These are phyloP conservation scores for Canavalia ensiformis DNA, from an alignment of 306 rosid genomes.

Conservation along the genomic window DNA sequence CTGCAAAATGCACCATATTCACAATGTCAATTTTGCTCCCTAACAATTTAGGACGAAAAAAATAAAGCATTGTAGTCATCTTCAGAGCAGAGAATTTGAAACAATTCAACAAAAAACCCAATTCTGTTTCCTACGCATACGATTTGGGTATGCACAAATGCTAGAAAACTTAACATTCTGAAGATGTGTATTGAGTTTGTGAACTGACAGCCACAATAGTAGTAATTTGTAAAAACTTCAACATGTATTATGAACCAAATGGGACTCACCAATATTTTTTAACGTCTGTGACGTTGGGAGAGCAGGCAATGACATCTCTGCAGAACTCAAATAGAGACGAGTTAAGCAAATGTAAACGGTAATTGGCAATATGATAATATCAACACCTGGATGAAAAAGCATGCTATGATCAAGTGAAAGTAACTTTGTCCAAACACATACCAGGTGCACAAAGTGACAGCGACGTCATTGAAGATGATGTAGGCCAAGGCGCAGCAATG, in stretches of 20 bases:
- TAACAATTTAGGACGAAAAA: not conserved
- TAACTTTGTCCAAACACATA: conserved; percentile 51
- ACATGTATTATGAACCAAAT: conserved; percentile 29
- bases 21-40: conserved; percentile 35
- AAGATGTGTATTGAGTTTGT: not conserved
- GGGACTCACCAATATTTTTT: conserved; percentile 81
- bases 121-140: not conserved
- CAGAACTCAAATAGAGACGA: conserved; percentile 40
- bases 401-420: conserved; percentile 10
- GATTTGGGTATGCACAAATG: not conserved
- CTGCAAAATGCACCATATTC: conserved; percentile 65
- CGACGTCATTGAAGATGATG: conserved; percentile 82
- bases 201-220: not conserved
- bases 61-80: not conserved
- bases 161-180: not conserved
- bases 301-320: conserved; percentile 99
- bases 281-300: conserved; percentile 84
- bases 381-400: conserved; percentile 16
- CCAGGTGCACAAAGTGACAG: conserved; percentile 96
- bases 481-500: conserved; percentile 97
- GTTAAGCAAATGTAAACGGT: conserved; percentile 32
- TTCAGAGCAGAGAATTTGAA: not conserved
- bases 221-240: not conserved
- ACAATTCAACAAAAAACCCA: not conserved
- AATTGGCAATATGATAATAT: conserved; percentile 17